Percentiles rank a stretch among this genome's conserved stretches.
phyloP scores from a whole-genome alignment of 371 early-diverging fungal species.

The Lichtheimia ramosa region DNA sequence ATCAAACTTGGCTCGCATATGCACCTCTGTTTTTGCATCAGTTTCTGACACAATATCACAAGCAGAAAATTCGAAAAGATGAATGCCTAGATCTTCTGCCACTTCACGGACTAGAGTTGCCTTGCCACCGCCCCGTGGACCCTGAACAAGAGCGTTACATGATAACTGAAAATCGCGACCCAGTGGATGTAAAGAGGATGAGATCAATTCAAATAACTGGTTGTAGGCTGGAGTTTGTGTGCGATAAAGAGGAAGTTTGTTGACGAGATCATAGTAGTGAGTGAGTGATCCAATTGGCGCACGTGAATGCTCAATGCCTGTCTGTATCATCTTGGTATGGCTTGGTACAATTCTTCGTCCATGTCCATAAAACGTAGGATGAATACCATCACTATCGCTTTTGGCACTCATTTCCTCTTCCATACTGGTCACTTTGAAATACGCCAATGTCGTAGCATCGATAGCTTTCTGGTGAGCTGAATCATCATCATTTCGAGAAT shows the following conservation, averaged over 20 bases:
- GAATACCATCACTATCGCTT: slow-evolving; percentile 10
- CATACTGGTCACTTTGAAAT: slow-evolving; percentile 57
- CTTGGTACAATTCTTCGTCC: slow-evolving; percentile 59
- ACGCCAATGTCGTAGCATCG: slow-evolving; percentile 42
- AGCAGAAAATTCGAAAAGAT: slow-evolving; percentile 71
- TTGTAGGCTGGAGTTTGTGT: slow-evolving; percentile 26
- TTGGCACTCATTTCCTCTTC: slow-evolving; percentile 15
- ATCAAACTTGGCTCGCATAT: slow-evolving; percentile 73
- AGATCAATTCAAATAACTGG: slow-evolving; percentile 55
- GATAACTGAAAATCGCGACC: slow-evolving; percentile 66
- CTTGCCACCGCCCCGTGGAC: slow-evolving; percentile 88
- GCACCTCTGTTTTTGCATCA: slow-evolving; percentile 76
- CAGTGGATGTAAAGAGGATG: slow-evolving; percentile 75
- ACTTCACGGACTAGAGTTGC: slow-evolving; percentile 62
- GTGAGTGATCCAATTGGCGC: slow-evolving; percentile 51
- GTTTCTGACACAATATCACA: slow-evolving; percentile 80
- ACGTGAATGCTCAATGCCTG: slow-evolving; percentile 65
- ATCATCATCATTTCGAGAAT: slow-evolving; percentile 12
- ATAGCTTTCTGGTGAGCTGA: slow-evolving; percentile 9
- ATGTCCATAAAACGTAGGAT: slow-evolving; percentile 41
- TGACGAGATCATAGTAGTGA: slow-evolving; percentile 33
- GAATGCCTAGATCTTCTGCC: slow-evolving; percentile 74
- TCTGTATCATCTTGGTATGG: slow-evolving; percentile 64
- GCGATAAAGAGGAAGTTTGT: slow-evolving; percentile 33
- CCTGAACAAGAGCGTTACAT: slow-evolving; percentile 77